Evolutionary conservation across 352 stramenopile genomes (phyloP).

Genomic region (Phytophthora tentaculata): DNA sequence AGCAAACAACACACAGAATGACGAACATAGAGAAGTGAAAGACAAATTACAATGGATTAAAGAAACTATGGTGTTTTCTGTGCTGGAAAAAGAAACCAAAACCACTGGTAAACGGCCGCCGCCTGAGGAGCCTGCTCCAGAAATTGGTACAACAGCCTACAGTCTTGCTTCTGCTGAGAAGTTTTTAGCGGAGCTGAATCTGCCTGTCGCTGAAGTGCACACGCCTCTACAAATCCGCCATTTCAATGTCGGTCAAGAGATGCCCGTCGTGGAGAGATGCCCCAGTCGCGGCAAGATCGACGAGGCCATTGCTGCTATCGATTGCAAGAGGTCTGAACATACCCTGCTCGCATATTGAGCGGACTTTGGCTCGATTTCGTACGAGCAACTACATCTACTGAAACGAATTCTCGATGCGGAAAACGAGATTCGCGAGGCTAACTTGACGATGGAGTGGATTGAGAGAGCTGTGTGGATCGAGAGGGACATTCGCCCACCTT

Average conservation of each 20-base stretch:
- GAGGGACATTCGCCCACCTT: not conserved
- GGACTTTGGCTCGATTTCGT: not conserved
- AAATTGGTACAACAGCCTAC: not conserved
- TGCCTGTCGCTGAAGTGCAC: not conserved
- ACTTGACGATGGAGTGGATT: not conserved
- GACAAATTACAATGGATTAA: too few species aligned
- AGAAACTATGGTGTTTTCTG: too few species aligned
- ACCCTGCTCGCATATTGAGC: not conserved
- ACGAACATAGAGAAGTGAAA: too few species aligned
- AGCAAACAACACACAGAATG: too few species aligned
- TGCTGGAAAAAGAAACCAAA: not conserved
- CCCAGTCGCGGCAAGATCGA: not conserved
- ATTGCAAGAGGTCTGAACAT: not conserved
- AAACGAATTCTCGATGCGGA: not conserved
- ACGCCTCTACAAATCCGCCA: not conserved
- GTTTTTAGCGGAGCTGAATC: not conserved
- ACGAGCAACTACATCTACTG: not conserved
- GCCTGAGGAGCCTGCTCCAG: not conserved
- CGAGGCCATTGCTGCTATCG: not conserved
- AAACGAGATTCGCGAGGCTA: not conserved
- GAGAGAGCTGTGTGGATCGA: not conserved
- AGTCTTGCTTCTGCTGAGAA: not conserved
- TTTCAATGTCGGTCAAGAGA: not conserved
- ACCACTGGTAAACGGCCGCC: not conserved
- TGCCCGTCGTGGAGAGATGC: not conserved